phyloP scores from a whole-genome alignment of 495 filamentous ascomycete genomes.

The Penicillium pulvis region DNA sequence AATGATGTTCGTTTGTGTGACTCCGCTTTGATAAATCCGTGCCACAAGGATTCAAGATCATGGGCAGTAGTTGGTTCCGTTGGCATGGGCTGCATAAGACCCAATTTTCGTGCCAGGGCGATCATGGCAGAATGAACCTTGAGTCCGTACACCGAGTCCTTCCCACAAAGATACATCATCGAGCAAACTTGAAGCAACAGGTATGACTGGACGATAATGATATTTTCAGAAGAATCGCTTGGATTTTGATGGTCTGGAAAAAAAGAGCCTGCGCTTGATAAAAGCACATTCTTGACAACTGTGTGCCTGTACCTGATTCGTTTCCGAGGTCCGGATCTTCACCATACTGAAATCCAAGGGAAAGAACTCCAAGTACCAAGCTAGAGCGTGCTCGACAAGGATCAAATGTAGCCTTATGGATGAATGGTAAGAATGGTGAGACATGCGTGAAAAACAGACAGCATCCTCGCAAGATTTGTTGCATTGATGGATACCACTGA shows the following conservation, averaged over 20 bases:
- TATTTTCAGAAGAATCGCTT: slow-evolving; percentile 12
- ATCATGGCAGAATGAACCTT: slow-evolving; percentile 40
- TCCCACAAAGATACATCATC: slow-evolving; percentile 42
- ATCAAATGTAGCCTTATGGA: slow-evolving; percentile 37
- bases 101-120: slow-evolving; percentile 28
- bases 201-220: slow-evolving; percentile 33
- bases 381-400: slow-evolving; percentile 17
- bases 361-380: slow-evolving; percentile 37
- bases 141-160: slow-evolving; percentile 29
- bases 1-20: slow-evolving; percentile 40
- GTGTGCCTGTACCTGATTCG: slow-evolving; percentile 28
- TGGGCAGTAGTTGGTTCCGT: slow-evolving; percentile 17
- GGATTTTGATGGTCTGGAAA: slow-evolving; percentile 17
- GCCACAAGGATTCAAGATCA: slow-evolving; percentile 35
- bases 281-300: slow-evolving; percentile 34
- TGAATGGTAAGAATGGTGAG: slow-evolving; percentile 36
- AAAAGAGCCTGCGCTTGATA: slow-evolving; percentile 31
- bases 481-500: slow-evolving; percentile 27
- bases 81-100: slow-evolving; percentile 30
- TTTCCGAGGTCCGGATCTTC: slow-evolving; percentile 36
- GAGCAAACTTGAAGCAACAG: slow-evolving; percentile 37
- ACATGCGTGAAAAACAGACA: slow-evolving; percentile 35
- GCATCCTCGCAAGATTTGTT: slow-evolving; percentile 30
- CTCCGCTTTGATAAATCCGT: slow-evolving; percentile 33
- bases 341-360: slow-evolving; percentile 38